Evolutionary conservation across 1,284 basidiomycete species (phyloP).

Genomic region (Marasmius fiardii): DNA sequence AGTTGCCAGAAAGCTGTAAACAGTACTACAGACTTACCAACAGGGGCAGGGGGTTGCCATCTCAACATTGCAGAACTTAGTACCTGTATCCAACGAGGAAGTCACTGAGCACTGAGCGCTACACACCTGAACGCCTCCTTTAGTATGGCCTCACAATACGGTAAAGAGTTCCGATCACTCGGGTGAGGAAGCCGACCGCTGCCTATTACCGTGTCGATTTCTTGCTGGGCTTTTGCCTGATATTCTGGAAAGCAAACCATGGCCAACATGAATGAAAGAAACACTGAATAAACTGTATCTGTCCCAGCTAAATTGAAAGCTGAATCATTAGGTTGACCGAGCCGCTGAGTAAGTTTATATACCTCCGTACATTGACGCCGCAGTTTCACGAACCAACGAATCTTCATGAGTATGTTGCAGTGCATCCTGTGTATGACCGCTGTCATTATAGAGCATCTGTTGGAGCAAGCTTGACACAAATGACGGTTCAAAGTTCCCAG

Average conservation of each 20-base stretch:
- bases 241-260: conserved; percentile 12
- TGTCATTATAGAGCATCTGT: neutral
- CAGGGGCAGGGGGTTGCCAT: neutral
- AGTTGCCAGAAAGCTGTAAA: neutral
- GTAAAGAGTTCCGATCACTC: conserved; percentile 3
- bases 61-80: neutral
- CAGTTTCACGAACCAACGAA: neutral
- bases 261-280: conserved; percentile 6
- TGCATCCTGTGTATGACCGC: conserved; percentile 2
- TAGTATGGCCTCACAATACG: conserved; percentile 12
- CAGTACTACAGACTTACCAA: neutral
- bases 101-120: too few species aligned
- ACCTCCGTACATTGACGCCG: conserved; percentile 9
- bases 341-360: too few species aligned
- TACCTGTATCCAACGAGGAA: neutral
- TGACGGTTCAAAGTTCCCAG: conserved; percentile 4
- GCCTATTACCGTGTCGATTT: conserved; percentile 14
- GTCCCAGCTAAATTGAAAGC: conserved; percentile 1
- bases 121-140: conserved; percentile 11
- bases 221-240: conserved; percentile 16
- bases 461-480: conserved; percentile 4
- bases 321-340: neutral
- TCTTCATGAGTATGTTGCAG: neutral
- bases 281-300: conserved; percentile 2
- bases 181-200: conserved; percentile 15